Conservation (phyloP, 768 basidiomycete species). For the Mycena latifolia region DNA sequence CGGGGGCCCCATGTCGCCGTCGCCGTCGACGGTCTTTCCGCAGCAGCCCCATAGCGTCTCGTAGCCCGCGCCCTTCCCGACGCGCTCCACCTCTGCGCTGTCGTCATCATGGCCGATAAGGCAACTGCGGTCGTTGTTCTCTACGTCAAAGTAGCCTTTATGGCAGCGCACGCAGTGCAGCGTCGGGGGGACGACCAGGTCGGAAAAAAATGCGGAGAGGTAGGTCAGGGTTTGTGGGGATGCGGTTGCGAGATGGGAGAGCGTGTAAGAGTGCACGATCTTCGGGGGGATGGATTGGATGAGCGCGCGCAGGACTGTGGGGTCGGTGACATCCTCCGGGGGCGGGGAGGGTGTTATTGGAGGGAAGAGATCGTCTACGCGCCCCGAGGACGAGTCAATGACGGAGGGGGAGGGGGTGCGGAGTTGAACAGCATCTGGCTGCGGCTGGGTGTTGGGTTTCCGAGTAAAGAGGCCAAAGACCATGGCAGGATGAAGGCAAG, state of each 20-base stretch:
- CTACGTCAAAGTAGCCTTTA: conserved; percentile 74
- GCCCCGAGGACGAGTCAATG: conserved; percentile 43
- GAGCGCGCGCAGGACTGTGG: conserved; percentile 60
- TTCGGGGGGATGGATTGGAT: conserved; percentile 74
- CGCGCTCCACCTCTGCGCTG: conserved; percentile 78
- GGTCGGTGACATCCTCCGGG: conserved; percentile 49
- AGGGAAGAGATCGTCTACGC: conserved; percentile 49
- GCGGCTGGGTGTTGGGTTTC: conserved; percentile 37
- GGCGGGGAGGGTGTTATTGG: conserved; percentile 53
- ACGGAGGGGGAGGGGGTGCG: conserved; percentile 69
- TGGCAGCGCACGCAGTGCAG: conserved; percentile 86
- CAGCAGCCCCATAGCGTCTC: conserved; percentile 82
- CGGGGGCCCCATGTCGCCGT: conserved; percentile 86
- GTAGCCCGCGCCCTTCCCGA: conserved; percentile 55
- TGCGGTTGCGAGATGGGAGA: conserved; percentile 59
- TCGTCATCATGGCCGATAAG: conserved; percentile 84
- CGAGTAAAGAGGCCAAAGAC: conserved; percentile 39
- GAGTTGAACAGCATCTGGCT: conserved; percentile 47
- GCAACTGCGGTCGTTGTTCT: conserved; percentile 80
- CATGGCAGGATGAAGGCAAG: conserved; percentile 9
- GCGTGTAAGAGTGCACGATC: conserved; percentile 71
- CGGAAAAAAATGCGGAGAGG: conserved; percentile 70
- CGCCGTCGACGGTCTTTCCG: conserved; percentile 76
- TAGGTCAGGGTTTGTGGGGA: conserved; percentile 56
- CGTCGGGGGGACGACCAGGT: conserved; percentile 73